Evolutionary conservation across 139 green algal genomes (phyloP).

Genomic region (Ulvella scutata): DNA sequence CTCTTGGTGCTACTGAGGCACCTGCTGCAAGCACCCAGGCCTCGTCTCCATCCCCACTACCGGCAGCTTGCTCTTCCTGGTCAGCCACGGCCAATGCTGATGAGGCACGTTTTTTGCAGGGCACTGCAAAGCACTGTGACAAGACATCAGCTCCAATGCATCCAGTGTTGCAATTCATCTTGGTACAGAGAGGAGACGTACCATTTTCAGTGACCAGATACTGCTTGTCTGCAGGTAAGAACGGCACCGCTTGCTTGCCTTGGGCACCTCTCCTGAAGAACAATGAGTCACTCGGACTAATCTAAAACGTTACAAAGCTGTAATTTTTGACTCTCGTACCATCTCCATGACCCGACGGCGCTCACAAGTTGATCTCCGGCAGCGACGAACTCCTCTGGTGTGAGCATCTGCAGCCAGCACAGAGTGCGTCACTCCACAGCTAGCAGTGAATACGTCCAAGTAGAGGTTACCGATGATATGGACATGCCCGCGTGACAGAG

Average conservation of each 20-base stretch:
- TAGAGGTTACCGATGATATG: not conserved
- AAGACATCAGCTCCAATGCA: not conserved
- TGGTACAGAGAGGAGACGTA: conserved; percentile 8
- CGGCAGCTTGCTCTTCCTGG: conserved; percentile 27
- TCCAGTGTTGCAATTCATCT: not conserved
- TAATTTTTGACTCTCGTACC: conserved; percentile 25
- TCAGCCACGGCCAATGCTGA: conserved; percentile 8
- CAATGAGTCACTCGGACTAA: too few relatives aligned
- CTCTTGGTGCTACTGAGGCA: not conserved
- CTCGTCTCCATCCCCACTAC: conserved; percentile 15
- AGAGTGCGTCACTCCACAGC: not conserved
- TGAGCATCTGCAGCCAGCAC: conserved; percentile 47
- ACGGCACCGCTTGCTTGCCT: conserved; percentile 29
- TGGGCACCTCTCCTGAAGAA: too few relatives aligned
- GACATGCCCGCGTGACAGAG: too few relatives aligned
- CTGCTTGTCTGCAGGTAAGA: conserved; percentile 68
- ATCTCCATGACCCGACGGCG: conserved; percentile 70
- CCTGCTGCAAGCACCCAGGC: not conserved
- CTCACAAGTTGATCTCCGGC: conserved; percentile 70
- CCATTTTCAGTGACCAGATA: conserved; percentile 72
- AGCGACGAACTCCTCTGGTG: conserved; percentile 68
- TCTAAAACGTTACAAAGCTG: too few relatives aligned
- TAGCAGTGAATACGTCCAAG: not conserved
- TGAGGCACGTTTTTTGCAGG: conserved; percentile 53
- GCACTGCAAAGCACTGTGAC: conserved; percentile 34